Conservation (phyloP, 2,329 filamentous ascomycete species). For the Aureobasidium sp. region DNA sequence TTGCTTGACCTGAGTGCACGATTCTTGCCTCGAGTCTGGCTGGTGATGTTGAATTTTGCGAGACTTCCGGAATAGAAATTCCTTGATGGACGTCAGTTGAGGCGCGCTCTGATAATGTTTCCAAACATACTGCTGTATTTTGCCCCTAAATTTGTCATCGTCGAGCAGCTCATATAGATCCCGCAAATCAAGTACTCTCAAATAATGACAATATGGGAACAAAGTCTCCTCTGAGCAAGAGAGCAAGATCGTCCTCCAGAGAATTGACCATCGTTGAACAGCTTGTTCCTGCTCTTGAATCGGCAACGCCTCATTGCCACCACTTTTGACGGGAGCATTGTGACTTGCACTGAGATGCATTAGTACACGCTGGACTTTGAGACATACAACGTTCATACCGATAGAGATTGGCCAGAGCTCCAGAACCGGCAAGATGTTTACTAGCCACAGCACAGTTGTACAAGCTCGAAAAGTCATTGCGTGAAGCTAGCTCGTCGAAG, state of each 20-base stretch:
- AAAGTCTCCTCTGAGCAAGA: constrained; percentile 54
- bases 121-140: constrained; percentile 48
- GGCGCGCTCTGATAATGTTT: constrained; percentile 22
- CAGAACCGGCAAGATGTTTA: constrained; percentile 49
- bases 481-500: constrained; percentile 50
- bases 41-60: constrained; percentile 35
- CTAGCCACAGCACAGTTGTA: constrained; percentile 53
- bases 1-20: constrained; percentile 22
- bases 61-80: constrained; percentile 48
- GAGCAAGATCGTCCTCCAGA: constrained; percentile 63
- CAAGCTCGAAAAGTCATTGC: constrained; percentile 53
- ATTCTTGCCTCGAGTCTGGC: constrained; percentile 1
- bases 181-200: constrained; percentile 56
- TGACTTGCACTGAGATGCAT: constrained; percentile 35
- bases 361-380: not conserved
- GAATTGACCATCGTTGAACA: constrained; percentile 52
- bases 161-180: constrained; percentile 55
- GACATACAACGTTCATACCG: constrained; percentile 39
- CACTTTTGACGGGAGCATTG: constrained; percentile 38
- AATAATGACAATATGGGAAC: constrained; percentile 63
- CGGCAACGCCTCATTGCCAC: constrained; percentile 36
- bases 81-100: constrained; percentile 23
- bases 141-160: constrained; percentile 50
- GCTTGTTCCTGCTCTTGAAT: constrained; percentile 39
- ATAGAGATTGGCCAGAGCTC: constrained; percentile 56